Conservation (phyloP, 228 moss, liverwort and hornwort genomes). For the Sphagnum fallax region DNA sequence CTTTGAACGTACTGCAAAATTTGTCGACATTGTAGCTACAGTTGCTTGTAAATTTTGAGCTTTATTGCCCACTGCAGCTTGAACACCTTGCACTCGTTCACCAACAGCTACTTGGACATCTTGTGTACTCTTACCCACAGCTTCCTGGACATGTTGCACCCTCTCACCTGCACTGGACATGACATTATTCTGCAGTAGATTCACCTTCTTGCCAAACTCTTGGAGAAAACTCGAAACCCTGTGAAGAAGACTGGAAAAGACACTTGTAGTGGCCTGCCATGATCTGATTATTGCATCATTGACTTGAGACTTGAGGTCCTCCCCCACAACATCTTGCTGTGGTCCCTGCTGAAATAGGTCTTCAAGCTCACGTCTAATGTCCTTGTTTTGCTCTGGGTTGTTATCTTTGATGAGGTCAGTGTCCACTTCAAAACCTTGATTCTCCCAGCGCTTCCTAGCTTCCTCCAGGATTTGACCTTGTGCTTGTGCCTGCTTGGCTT, state of each 20-base stretch:
- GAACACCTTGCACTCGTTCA: constrained; percentile 13
- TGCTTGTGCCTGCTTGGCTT: constrained; percentile 71
- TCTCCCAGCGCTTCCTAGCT: constrained; percentile 77
- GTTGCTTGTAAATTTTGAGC: constrained; percentile 36
- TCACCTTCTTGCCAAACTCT: constrained; percentile 36
- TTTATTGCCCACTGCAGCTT: constrained; percentile 20
- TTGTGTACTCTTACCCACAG: constrained; percentile 34
- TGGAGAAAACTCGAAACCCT: constrained; percentile 41
- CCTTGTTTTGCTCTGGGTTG: constrained; percentile 80
- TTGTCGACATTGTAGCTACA: constrained; percentile 41
- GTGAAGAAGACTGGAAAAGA: constrained; percentile 24
- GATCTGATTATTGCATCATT: constrained; percentile 39
- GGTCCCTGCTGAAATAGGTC: constrained; percentile 26
- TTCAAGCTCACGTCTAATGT: constrained; percentile 35
- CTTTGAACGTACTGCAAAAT: constrained; percentile 56
- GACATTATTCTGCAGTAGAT: constrained; percentile 28
- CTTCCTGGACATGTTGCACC: constrained; percentile 22
- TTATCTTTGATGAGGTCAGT: constrained; percentile 66
- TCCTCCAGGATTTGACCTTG: constrained; percentile 73
- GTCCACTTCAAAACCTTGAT: constrained; percentile 64
- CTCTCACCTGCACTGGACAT: constrained; percentile 18
- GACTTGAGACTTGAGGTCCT: constrained; percentile 55
- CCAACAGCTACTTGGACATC: constrained; percentile 16
- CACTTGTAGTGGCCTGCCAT: constrained; percentile 38
- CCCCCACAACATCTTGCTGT: constrained; percentile 19